These are phyloP conservation scores for Cronartium ribicola DNA, from an alignment of 1,284 basidiomycete species.

Conservation along the genomic window DNA sequence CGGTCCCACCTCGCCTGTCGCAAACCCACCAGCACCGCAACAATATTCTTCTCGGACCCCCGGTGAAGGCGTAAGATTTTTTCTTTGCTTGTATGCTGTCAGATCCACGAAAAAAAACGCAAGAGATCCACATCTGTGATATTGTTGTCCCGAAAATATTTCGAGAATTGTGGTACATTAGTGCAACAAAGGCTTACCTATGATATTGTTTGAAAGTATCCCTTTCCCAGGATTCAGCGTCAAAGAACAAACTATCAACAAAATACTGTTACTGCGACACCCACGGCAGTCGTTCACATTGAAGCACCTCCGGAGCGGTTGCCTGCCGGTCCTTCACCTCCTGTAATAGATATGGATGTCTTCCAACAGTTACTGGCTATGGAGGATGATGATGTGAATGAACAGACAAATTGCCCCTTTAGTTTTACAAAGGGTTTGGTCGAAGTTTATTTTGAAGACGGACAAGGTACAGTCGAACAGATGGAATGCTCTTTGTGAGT, in stretches of 20 bases:
- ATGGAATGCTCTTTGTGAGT: slow-evolving; percentile 33
- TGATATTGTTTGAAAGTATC: slow-evolving; percentile 9
- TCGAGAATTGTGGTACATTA: no score
- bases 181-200: not conserved
- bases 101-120: not conserved
- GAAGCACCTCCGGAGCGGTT: not conserved
- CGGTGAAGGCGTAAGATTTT: slow-evolving; percentile 28
- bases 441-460: slow-evolving; percentile 34
- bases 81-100: not conserved
- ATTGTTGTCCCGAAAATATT: not conserved
- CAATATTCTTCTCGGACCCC: slow-evolving; percentile 23
- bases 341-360: slow-evolving; percentile 31
- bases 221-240: slow-evolving; percentile 22
- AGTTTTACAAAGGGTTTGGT: slow-evolving; percentile 30
- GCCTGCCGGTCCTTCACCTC: not conserved
- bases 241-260: not conserved
- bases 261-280: not conserved
- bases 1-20: not conserved
- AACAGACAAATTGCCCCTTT: slow-evolving; percentile 1
- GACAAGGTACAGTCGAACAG: slow-evolving; percentile 14
- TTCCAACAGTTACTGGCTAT: slow-evolving; percentile 36
- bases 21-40: not conserved
- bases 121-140: not conserved
- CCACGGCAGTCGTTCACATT: not conserved
- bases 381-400: slow-evolving; percentile 23